Percentiles rank a stretch among this genome's conserved stretches.
Evolutionary conservation across 192 early-diverging fungal species (phyloP).

Genomic region (Geranomyces michiganensis): DNA sequence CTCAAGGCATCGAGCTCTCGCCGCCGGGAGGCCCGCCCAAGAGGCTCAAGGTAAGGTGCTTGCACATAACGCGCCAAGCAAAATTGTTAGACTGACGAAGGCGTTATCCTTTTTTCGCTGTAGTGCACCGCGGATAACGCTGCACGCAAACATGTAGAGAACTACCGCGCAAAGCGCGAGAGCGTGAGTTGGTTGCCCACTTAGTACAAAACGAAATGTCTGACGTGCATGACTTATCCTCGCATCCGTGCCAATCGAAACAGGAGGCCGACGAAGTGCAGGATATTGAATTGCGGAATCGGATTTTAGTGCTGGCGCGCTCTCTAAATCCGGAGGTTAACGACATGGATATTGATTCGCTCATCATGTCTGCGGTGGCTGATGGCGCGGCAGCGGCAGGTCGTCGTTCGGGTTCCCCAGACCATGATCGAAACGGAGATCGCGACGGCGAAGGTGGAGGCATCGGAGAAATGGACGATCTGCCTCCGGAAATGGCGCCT

Average conservation of each 20-base stretch:
- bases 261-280: constrained; percentile 49
- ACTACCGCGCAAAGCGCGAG: constrained; percentile 27
- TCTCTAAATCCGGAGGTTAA: constrained; percentile 15
- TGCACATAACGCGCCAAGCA: constrained; percentile 20
- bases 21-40: constrained; percentile 48
- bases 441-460: constrained; percentile 9
- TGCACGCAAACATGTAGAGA: constrained; percentile 57
- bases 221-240: not conserved
- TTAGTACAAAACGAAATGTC: not conserved
- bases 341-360: constrained; percentile 24
- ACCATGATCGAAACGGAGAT: not conserved
- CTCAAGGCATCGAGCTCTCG: constrained; percentile 42
- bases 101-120: no score
- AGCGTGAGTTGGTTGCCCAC: constrained; percentile 1
- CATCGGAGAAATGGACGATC: constrained; percentile 46
- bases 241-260: not conserved
- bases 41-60: constrained; percentile 49
- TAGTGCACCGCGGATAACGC: constrained; percentile 64
- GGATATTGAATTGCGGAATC: constrained; percentile 51
- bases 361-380: constrained; percentile 20
- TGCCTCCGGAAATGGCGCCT: constrained; percentile 51
- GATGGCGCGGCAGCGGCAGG: not conserved
- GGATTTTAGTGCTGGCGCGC: constrained; percentile 40
- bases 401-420: not conserved
- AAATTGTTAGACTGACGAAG: constrained; percentile 26